phyloP scores from a whole-genome alignment of 345 rosid genomes.

The Sonneratia alba region DNA sequence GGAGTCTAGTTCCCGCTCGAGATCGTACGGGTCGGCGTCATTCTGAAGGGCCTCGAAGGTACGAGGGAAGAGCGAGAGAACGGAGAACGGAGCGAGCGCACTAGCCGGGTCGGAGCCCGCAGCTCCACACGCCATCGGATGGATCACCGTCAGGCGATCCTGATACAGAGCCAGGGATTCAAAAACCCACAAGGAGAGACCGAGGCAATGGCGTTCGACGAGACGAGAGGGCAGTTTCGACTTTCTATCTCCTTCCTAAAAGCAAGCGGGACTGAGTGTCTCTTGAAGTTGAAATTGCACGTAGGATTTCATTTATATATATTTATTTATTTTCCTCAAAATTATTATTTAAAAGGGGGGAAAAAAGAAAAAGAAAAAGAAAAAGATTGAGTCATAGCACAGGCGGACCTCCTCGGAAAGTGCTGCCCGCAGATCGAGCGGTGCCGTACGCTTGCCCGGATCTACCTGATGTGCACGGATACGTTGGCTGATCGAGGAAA shows the following conservation, averaged over 20 bases:
- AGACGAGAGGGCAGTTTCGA: not conserved
- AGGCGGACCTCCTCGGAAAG: too few relatives aligned
- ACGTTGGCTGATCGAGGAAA: too few relatives aligned
- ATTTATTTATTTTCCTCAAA: too few relatives aligned
- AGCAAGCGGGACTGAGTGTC: not conserved
- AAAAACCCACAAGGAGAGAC: not conserved
- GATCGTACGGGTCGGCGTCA: conserved; percentile 21
- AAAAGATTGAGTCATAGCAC: too few relatives aligned
- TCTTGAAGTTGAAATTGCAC: not conserved
- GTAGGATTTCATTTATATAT: too few relatives aligned
- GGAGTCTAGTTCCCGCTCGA: conserved; percentile 30
- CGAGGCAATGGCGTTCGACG: not conserved
- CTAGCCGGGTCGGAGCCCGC: conserved; percentile 19
- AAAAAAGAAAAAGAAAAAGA: too few relatives aligned
- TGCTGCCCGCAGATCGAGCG: too few relatives aligned
- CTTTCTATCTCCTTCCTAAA: not conserved
- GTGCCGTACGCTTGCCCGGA: too few relatives aligned
- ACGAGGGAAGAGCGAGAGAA: conserved; percentile 55
- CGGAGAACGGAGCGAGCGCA: conserved; percentile 44
- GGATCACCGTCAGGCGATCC: not conserved
- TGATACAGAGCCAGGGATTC: not conserved
- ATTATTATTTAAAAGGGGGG: too few relatives aligned
- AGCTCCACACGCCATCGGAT: conserved; percentile 2
- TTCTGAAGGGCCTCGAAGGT: conserved; percentile 36
- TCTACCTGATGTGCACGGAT: too few relatives aligned